Evolutionary conservation across 495 filamentous ascomycete genomes (phyloP), one percentile per base, ranked within the genome.

Genomic region (Tuber aestivum): DNA sequence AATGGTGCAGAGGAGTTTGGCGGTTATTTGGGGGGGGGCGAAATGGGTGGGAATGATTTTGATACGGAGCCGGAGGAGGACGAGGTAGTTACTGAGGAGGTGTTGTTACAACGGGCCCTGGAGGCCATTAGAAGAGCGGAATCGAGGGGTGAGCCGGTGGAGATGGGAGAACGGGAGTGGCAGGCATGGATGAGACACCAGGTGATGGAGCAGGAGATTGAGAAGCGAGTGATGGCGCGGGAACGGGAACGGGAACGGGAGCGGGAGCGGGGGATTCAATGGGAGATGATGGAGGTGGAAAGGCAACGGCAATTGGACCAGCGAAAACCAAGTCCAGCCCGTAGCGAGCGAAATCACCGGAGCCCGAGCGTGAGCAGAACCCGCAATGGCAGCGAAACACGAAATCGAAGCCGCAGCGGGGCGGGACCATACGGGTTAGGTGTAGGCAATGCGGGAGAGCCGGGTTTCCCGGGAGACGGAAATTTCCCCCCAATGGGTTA

Each of bases 161-260:
- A 82, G 42, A 75, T 82, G 80, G 81, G 72, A 27, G 81, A 82
- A 41, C 74, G 72, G 21, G 81, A 82, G 69, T 82, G 80, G 81
- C 65, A 79, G 27, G 81, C 80, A 42, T 82, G 81, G 81, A 74
- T 71, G 8, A 78, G 61, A n/a, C 73, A 82, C 71, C 71, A 82
- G 50, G 75, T 73, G 38, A 82, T 80, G 70, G 81, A 82, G 40
- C 72, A 56, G 40, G 80, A 82, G 71, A 75, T 82, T 14, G 77
- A 82, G 68, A 74, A 75, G 68, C 70, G 81, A 27, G 77, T 82
- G 41, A 78, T 65, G 3, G 78, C 79, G 70, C 78, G 78, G 20
- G 78, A 79, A 61, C 79, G 72, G 71, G 80, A 82, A 50, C 65
- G 80, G 27, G 74, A 79, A 61, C 78, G 78, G 20, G 78, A 79